Evolutionary conservation across 345 rosid genomes (phyloP).

Genomic region (Combretum micranthum): DNA sequence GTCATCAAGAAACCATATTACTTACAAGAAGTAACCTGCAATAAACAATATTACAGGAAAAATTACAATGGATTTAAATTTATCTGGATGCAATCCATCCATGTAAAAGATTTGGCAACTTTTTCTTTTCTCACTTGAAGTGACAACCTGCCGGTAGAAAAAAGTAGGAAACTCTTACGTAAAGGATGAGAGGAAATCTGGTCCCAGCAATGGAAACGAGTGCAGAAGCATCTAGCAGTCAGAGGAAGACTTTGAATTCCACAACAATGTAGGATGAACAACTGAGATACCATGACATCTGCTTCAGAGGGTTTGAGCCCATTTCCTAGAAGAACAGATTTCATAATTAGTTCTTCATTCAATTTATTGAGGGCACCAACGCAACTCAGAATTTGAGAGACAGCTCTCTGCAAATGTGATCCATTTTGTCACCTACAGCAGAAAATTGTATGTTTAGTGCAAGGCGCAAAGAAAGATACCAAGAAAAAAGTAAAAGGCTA

Average conservation of each 20-base stretch:
- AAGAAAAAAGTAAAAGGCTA: slow-evolving; percentile 2
- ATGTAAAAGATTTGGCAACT: slow-evolving; percentile 58
- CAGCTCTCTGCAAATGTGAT: slow-evolving; percentile 51
- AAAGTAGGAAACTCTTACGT: slow-evolving; percentile 7
- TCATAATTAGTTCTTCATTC: slow-evolving; percentile 50
- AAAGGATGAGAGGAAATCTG: neutral
- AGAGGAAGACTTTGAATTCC: neutral
- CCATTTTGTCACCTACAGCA: slow-evolving; percentile 67
- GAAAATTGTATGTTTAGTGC: slow-evolving; percentile 3
- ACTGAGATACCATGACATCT: slow-evolving; percentile 62
- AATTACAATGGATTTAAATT: slow-evolving; percentile 1
- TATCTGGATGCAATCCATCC: slow-evolving; percentile 92
- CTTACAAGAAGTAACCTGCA: neutral
- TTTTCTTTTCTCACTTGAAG: slow-evolving; percentile 43
- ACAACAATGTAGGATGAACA: slow-evolving; percentile 62
- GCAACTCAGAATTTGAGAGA: slow-evolving; percentile 37
- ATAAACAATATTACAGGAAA: slow-evolving; percentile 4
- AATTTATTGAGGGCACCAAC: slow-evolving; percentile 37
- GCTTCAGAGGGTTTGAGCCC: slow-evolving; percentile 71
- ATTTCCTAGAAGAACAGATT: slow-evolving; percentile 63
- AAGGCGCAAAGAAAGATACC: slow-evolving; percentile 4
- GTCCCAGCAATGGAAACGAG: neutral
- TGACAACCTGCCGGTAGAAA: slow-evolving; percentile 39
- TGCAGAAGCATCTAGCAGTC: neutral
- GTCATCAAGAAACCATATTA: neutral